phyloP scores from a whole-genome alignment of 257 asterid genomes.

The Solanum megistacrolobum region DNA sequence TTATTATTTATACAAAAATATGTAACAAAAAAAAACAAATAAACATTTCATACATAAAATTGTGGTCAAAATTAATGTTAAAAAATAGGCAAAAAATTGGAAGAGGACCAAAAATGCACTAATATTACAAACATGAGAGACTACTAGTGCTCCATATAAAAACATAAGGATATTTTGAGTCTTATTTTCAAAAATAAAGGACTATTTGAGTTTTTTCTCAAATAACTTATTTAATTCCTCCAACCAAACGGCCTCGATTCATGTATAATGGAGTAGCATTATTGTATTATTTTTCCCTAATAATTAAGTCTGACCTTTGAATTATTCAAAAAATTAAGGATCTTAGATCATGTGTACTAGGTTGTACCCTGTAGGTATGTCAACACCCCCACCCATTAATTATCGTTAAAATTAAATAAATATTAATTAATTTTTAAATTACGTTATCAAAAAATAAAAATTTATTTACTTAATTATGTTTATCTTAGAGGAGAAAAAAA shows the following conservation, averaged over 20 bases:
- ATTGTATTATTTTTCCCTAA: background rate
- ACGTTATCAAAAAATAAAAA: background rate
- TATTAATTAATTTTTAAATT: background rate
- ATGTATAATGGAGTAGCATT: background rate
- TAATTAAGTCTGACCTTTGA: background rate
- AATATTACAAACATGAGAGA: too few species aligned
- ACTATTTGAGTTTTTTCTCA: too few species aligned
- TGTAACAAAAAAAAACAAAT: too few species aligned
- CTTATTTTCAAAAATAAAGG: too few species aligned
- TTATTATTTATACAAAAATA: too few species aligned
- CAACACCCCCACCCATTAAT: background rate
- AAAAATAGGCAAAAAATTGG: too few species aligned
- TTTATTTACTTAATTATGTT: background rate
- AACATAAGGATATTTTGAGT: too few species aligned
- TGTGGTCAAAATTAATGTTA: too few species aligned
- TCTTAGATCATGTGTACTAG: background rate
- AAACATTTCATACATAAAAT: too few species aligned
- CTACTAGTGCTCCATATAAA: too few species aligned
- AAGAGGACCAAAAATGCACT: too few species aligned
- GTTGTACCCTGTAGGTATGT: background rate
- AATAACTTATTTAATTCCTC: background rate
- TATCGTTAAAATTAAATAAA: background rate
- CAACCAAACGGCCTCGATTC: background rate
- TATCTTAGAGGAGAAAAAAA: background rate
- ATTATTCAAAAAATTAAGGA: background rate